Conservation (phyloP, 1,284 basidiomycete species). For the Trichosporon sp. region DNA sequence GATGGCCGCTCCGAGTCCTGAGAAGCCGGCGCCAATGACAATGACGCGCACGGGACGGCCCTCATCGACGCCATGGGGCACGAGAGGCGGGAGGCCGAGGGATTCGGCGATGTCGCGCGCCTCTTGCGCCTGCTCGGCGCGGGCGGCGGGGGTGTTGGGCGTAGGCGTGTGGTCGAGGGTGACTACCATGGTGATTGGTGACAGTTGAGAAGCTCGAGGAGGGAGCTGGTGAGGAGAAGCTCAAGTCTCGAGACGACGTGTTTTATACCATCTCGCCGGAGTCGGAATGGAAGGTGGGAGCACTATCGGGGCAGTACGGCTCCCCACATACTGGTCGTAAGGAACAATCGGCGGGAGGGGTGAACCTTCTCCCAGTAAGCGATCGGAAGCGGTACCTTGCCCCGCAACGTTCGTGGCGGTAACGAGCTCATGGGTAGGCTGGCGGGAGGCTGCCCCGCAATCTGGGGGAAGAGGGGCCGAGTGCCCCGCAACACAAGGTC, state of each 20-base stretch:
- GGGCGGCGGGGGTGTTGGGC: neutral
- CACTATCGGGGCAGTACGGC: too few species aligned
- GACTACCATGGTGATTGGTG: slow-evolving; percentile 1
- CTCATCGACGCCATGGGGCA: slow-evolving; percentile 15
- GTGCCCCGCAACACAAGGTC: neutral
- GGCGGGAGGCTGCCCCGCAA: neutral
- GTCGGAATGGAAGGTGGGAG: too few species aligned
- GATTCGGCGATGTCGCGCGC: slow-evolving; percentile 11
- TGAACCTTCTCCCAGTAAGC: too few species aligned
- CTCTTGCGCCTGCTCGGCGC: neutral
- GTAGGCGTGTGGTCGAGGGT: slow-evolving; percentile 4
- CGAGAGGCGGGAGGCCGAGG: slow-evolving; percentile 17
- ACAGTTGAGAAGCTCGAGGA: neutral
- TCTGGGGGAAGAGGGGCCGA: neutral
- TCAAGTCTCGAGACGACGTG: too few species aligned
- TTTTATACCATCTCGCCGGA: too few species aligned
- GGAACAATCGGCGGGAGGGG: too few species aligned
- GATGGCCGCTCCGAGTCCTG: slow-evolving; percentile 25
- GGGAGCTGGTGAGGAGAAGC: too few species aligned
- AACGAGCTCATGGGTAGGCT: too few species aligned
- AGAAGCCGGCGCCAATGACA: slow-evolving; percentile 27
- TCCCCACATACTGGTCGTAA: too few species aligned
- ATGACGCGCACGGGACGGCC: slow-evolving; percentile 27
- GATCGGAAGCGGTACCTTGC: too few species aligned
- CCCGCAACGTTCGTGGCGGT: too few species aligned